Evolutionary conservation across 352 stramenopile species (phyloP), one percentile per base, ranked within the genome.

Genomic region (Pythium aquatile): DNA sequence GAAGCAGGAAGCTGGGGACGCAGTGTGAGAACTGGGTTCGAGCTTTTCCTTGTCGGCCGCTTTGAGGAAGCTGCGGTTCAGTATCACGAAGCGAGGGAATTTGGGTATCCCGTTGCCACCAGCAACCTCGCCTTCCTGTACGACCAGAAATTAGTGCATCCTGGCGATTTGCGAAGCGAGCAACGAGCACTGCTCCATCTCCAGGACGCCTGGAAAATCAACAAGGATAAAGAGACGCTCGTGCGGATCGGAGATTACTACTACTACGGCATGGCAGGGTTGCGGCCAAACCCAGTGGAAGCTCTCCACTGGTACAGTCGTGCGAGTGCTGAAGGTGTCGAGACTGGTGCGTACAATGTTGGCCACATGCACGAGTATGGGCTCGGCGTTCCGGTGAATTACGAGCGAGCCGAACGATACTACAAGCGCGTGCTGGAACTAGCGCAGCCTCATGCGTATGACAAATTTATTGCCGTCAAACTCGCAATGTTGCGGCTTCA

Each of bases 41-140:
- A 95, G 16, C 40, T 72, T 16, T 96, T 78, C 46, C 68, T 87
- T 14, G 55, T 59, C 3, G 55, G 63, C 2, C 60, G 91, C 1
- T 87, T 73, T 55, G 53, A 76, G 5, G 72, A 73, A 29, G 84
- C 87, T 10, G 68, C 73, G 3, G 61, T 87, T 16, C 48, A 67
- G 11, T 96, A 94, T 55, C 73, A 92, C 33, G 84, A 92, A 63
- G 87, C 84, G 2, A 60, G 58, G 1, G 70, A 86, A 44, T 77
- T 87, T 44, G 84, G 83, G 1, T 92, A 93, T 24, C 29, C 68
- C 0, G 64, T 93, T 0, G 83, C 86, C 5, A 83, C 68, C 3
- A 90, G 82, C 42, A 94, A 94, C 58, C 63, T 94, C 33, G 86
- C 83, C 2, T 94, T 85, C 53, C 40, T 94, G 47, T 92, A 91